Evolutionary conservation across 306 rosid genomes (phyloP).

Genomic region (Neltuma alba): DNA sequence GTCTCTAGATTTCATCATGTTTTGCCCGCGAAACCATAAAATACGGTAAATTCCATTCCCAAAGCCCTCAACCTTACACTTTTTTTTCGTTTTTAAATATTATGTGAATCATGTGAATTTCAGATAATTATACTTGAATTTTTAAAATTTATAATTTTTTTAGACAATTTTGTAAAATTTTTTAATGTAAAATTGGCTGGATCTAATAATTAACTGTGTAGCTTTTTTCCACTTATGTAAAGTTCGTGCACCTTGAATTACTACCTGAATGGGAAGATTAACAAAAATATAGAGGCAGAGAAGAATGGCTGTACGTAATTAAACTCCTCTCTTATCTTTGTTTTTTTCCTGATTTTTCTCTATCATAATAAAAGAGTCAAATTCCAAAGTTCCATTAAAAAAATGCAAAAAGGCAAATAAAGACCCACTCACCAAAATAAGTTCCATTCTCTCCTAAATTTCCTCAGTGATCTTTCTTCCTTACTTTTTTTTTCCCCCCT

Average conservation of each 20-base stretch:
- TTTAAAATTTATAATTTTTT: neutral
- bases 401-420: neutral
- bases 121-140: neutral
- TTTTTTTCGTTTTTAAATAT: neutral
- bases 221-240: neutral
- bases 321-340: neutral
- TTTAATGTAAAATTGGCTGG: neutral
- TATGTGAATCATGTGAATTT: neutral
- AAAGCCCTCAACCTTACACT: neutral
- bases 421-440: neutral
- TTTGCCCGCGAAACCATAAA: neutral
- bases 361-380: neutral
- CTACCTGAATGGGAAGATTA: neutral
- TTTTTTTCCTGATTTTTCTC: neutral
- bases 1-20: constrained; percentile 23
- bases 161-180: neutral
- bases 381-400: neutral
- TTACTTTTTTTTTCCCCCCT: no score
- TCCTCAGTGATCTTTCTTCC: no score
- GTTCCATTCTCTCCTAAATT: no score
- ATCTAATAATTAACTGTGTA: neutral
- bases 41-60: neutral
- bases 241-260: neutral
- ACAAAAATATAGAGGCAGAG: neutral
- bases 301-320: neutral